Evolutionary conservation across 139 green algal species (phyloP).

Genomic region (Picochlorum sp.): DNA sequence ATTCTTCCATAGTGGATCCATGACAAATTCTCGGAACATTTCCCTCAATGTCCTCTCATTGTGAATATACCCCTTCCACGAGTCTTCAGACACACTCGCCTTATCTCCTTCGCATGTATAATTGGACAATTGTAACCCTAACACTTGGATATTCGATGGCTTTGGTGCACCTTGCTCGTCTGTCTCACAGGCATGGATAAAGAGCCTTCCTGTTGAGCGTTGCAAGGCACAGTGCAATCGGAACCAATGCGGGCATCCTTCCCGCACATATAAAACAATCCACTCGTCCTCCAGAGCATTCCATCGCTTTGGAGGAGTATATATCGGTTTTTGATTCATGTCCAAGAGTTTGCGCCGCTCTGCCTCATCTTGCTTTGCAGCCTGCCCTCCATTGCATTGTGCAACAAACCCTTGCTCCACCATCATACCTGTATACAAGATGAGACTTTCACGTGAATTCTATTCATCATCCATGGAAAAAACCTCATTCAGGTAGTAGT

Average conservation of each 20-base stretch:
- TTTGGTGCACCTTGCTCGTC: conserved; percentile 5
- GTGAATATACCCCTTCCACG: neutral
- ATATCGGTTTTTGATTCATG: neutral
- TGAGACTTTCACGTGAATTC: no score
- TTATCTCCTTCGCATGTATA: conserved; percentile 13
- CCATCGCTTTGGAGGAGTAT: conserved; percentile 3
- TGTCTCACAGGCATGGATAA: conserved; percentile 22
- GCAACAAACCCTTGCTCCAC: conserved; percentile 7
- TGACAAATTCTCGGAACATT: conserved; percentile 30
- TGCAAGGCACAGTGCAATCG: conserved; percentile 34
- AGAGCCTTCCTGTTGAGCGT: conserved; percentile 18
- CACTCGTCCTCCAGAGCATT: neutral
- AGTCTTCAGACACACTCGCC: conserved; percentile 12
- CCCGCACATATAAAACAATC: conserved; percentile 6
- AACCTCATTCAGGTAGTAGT: neutral
- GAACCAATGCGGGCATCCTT: conserved; percentile 6
- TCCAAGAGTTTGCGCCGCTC: neutral
- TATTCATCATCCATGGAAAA: no score
- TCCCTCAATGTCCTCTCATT: conserved; percentile 9
- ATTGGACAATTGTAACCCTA: conserved; percentile 36
- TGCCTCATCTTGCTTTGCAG: neutral
- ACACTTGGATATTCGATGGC: conserved; percentile 24
- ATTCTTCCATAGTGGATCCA: conserved; percentile 18
- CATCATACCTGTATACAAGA: conserved; percentile 15
- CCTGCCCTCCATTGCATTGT: neutral